Base-by-base conservation (phyloP, 2,329 filamentous ascomycete genomes). In the Fusarium sp. region DNA sequence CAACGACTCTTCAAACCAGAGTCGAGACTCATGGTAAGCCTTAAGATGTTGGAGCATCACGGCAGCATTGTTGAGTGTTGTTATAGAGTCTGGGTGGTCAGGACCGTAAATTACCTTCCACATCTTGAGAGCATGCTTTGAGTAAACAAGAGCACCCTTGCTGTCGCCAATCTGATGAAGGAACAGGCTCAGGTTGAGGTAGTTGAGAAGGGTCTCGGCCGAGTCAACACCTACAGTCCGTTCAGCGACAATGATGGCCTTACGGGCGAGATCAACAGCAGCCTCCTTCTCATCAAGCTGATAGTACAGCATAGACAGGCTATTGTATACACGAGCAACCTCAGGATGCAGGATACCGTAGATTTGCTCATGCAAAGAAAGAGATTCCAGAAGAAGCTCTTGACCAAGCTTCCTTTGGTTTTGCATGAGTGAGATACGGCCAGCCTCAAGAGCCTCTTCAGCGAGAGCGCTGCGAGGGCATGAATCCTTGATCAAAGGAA, bases 1-100 rank as follows among this genome's bases (percentile, higher is more conserved):
- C 53, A 98, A 89, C 12, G 94, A 97, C 70, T 93, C 91, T 81
- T 98, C 96, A 77, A 99, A 99, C 96, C 96, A 99, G 67, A 95
- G 86, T 53, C 96, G 91, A 46, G 95, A 98, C 81, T 97, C 93
- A 75, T 95, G 91, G 83, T 97, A 99, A 65, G 92, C 90, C 85
- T 98, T 97, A 74, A 98, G 88, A 58, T 94, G 91, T 81, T 99
- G 96, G 62, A 99, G 89, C 96, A 99, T 99, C 64, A 99, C 96
- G 10, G 96, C 96, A 21, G 93, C 95, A 77, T 99, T 99, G 87
- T 98, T 99, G 81, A 98, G 91, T 18, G 96, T 98, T 11, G 97
- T 99, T 81, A 99, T 98, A 11, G 94, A 97, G 82, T 99, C 96
- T 5, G 96, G 96, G 81, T 99, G 96, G 75, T 93, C 92, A 30